A percentile compares a stretch with the other conserved stretches of the same genome.
These are phyloP conservation scores for Pseudotsuga menziesii DNA, from an alignment of 75 land plant species.

Conservation along the genomic window DNA sequence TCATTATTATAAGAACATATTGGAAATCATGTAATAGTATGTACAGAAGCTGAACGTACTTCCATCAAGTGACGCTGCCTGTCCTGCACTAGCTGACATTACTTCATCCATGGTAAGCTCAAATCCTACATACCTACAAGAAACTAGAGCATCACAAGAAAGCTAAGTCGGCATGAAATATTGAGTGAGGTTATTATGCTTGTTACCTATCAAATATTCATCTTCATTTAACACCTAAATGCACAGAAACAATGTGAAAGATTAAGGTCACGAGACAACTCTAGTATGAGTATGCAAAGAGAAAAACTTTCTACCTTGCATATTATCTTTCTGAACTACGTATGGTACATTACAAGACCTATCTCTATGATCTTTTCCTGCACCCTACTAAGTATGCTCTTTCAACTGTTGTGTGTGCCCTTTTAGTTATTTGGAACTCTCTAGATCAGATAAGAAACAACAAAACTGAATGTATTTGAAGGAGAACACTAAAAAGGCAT, in stretches of 20 bases:
- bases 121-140: conserved; percentile 13
- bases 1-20: background rate
- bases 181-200: background rate
- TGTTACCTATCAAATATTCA: background rate
- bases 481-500: background rate
- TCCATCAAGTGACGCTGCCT: background rate
- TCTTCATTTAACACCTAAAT: background rate
- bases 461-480: background rate
- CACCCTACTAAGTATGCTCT: conserved; percentile 2
- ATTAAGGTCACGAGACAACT: background rate
- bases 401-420: background rate
- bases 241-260: background rate
- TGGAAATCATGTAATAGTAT: background rate
- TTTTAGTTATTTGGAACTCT: background rate
- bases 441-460: background rate
- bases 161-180: background rate
- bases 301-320: background rate
- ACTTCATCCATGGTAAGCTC: background rate
- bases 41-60: background rate
- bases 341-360: background rate
- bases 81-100: background rate
- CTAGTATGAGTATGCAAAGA: background rate
- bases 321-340: background rate
- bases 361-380: background rate
- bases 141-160: conserved; percentile 6